Percentiles rank a stretch among this genome's conserved stretches.
These are phyloP conservation scores for Psilocybe subaeruginosa DNA, from an alignment of 768 basidiomycete genomes.

Conservation along the genomic window DNA sequence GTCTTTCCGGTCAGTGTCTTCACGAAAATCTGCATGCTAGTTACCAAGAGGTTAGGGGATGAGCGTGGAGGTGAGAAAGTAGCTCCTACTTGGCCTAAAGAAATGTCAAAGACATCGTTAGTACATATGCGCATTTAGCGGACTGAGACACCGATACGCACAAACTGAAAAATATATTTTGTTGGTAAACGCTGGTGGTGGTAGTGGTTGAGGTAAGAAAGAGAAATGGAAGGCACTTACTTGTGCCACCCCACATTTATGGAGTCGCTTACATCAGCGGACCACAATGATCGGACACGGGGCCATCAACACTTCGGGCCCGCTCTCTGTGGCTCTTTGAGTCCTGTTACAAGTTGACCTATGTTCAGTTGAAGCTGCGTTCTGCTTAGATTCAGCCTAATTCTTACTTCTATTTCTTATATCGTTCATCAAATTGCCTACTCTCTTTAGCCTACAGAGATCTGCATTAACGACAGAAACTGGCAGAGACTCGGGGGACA, in stretches of 20 bases:
- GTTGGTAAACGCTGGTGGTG: slow-evolving; percentile 6
- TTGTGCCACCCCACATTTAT: slow-evolving; percentile 17
- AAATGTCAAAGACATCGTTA: not conserved
- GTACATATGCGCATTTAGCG: not conserved
- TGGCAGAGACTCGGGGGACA: too few species aligned
- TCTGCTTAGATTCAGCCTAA: too few species aligned
- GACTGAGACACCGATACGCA: slow-evolving; percentile 1
- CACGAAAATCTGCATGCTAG: slow-evolving; percentile 37
- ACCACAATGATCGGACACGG: slow-evolving; percentile 4
- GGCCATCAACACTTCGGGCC: not conserved
- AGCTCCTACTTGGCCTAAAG: slow-evolving; percentile 10
- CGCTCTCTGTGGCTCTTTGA: not conserved
- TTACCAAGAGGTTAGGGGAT: slow-evolving; percentile 1
- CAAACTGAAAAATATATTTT: slow-evolving; percentile 1
- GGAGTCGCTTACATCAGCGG: slow-evolving; percentile 18
- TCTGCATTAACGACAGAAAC: too few species aligned
- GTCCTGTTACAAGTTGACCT: too few species aligned
- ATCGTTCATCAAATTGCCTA: too few species aligned
- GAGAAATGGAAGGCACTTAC: slow-evolving; percentile 15
- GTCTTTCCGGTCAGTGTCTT: slow-evolving; percentile 33
- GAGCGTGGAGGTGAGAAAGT: slow-evolving; percentile 5
- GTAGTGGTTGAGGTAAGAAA: slow-evolving; percentile 21
- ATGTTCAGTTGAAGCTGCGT: too few species aligned
- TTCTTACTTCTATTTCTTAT: too few species aligned
- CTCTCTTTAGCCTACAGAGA: too few species aligned